phyloP scores from a whole-genome alignment of 768 basidiomycete genomes.

The Suillus plorans region DNA sequence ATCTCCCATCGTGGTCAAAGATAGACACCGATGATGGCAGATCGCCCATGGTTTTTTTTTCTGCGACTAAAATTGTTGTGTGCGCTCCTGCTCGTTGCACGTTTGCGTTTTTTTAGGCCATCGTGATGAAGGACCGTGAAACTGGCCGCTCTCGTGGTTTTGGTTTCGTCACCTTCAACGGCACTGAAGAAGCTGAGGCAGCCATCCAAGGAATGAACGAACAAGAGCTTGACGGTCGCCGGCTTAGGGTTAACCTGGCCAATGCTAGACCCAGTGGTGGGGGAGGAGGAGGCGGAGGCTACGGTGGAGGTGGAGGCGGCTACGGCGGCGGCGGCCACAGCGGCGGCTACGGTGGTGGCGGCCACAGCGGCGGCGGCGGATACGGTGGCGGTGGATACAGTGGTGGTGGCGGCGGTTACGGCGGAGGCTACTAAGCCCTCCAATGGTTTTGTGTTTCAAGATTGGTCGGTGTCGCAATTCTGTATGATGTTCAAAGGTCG shows the following conservation, averaged over 20 bases:
- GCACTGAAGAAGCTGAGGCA: slow-evolving; percentile 37
- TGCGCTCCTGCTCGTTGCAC: slow-evolving; percentile 21
- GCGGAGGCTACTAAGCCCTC: background rate
- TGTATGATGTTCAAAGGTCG: slow-evolving; percentile 6
- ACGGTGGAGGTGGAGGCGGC: slow-evolving; percentile 12
- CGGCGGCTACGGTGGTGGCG: slow-evolving; percentile 18
- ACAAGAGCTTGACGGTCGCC: slow-evolving; percentile 53
- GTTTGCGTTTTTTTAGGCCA: slow-evolving; percentile 21
- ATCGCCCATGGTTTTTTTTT: slow-evolving; percentile 16
- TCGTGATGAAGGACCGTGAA: slow-evolving; percentile 50
- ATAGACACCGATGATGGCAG: slow-evolving; percentile 29
- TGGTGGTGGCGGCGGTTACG: slow-evolving; percentile 11
- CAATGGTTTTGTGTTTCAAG: background rate
- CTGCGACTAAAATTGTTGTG: slow-evolving; percentile 25
- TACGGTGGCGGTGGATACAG: slow-evolving; percentile 16
- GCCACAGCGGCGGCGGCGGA: slow-evolving; percentile 18
- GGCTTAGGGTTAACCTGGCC: slow-evolving; percentile 49
- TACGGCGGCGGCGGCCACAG: slow-evolving; percentile 8
- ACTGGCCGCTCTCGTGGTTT: slow-evolving; percentile 59
- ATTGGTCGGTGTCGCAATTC: slow-evolving; percentile 2
- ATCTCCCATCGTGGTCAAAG: slow-evolving; percentile 25
- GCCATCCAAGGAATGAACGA: slow-evolving; percentile 49
- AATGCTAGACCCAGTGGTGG: slow-evolving; percentile 31
- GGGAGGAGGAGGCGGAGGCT: slow-evolving; percentile 17
- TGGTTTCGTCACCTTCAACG: slow-evolving; percentile 49